Evolutionary conservation across 140 eudicot genomes (phyloP), one percentile per base, ranked within the genome.

Genomic region (Erigeron philadelphicus): DNA sequence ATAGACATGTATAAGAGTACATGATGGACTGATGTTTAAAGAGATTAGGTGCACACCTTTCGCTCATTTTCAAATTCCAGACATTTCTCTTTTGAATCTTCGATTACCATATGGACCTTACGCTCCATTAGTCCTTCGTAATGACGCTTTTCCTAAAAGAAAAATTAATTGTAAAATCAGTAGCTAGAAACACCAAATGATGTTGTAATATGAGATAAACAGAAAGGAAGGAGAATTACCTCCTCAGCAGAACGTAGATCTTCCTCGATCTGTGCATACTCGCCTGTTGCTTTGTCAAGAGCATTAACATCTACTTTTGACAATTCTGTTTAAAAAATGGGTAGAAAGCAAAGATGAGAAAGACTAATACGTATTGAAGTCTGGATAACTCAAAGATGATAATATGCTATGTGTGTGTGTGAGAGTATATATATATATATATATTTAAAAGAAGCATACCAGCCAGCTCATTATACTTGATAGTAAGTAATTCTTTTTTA

Each of bases 221-320:
- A 56, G 64, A 42, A 60, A 18, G 38, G 5, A 31, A 76, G 7
- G 19, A 59, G 47, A 71, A 67, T 4, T 70, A 88, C 98, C 84
- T 23, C 61, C 74, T 84, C 84, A 23, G 87, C 84, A 44, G 65
- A 56, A 53, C 77, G 78, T 35, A 88, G 52, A 60, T 88, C 86
- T 56, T 81, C 83, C 69, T 84, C 88, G 9, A 88, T 81, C 74
- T 67, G 72, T 65, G 73, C 59, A 72, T 86, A 66, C 76, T 86
- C 85, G 5, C 54, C 53, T 49, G 83, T 84, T 68, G 95, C 98
- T 69, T 84, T 74, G 16, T 79, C 83, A 23, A 88, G 71, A 70
- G 89, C 95, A 70, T 76, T 70, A 64, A 86, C 68, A 55, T 86
- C 96, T 60, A 57, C 76, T 76, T 88, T 86, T 54, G 95, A 88